Base-by-base conservation (phyloP, 2,329 filamentous ascomycete genomes). In the Beauveria brongniartii region DNA sequence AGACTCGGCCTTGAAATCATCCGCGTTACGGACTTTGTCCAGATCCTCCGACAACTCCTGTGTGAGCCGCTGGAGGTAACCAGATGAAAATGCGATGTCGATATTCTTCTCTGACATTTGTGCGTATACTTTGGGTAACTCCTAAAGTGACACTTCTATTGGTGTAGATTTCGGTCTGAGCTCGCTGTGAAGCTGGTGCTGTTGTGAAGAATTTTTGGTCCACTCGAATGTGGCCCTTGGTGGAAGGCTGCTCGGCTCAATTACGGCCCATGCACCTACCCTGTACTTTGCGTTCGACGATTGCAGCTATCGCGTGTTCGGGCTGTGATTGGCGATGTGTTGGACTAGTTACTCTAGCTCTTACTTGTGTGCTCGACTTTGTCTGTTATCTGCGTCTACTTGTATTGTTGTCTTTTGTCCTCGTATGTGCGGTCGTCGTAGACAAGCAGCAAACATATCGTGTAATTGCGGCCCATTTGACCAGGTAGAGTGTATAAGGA, bases 41-140 rank as follows among this genome's bases (percentile, higher is more conserved):
- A 92, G 79, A 70, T 92, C 89, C 65, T 91, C 86, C 14, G 86
- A 84, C 61, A 92, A 85, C 70, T 92, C 89, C 55, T 79, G 77
- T 0, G 89, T 90, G 6, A 85, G 77, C 62, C 83, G 84, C 67
- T 88, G 84, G 52, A 92, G 81, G 71, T 91, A 91, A 70, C 84
- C 87, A 10, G 84, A 77, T 9, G 80, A 77, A 73, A 90, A 91
- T 26, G 77, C 75, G 50, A 69, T 47, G 14, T 67, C 64, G n/a
- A 59, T 41, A 6, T 50, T 41, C 4, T 40, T 40, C 66, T 59
- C 14, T 41, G 62, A 26, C 64, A 61, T 58, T 20, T 40, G 66
- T 64, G 41, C 60, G 8, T 20, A n/a, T 52, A n/a, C 26, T 46
- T 16, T 55, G 24, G 3, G 16, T 18, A 8, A 20, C 7, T 34